Percentiles rank a stretch among this genome's conserved stretches.
Conservation (phyloP, 2,329 filamentous ascomycete species). For the Sclerotinia spermophila region DNA sequence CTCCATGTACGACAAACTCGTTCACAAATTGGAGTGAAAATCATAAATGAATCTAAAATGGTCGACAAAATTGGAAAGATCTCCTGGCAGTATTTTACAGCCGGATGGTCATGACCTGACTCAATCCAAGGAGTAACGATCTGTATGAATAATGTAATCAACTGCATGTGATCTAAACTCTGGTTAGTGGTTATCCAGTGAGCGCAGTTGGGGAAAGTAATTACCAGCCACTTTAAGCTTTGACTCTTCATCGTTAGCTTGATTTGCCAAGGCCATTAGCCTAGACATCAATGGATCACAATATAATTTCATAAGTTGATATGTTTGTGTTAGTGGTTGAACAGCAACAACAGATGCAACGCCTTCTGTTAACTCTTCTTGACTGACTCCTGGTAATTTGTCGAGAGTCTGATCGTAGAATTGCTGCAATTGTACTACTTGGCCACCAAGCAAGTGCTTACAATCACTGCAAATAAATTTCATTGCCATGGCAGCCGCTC, state of each 20-base stretch:
- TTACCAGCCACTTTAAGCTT: slow-evolving; percentile 82
- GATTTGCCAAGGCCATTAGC: slow-evolving; percentile 82
- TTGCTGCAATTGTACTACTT: slow-evolving; percentile 80
- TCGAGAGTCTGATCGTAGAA: slow-evolving; percentile 92
- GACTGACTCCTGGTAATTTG: slow-evolving; percentile 77
- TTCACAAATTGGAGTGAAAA: slow-evolving; percentile 86
- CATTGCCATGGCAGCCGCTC: slow-evolving; percentile 88
- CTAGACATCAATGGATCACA: slow-evolving; percentile 85
- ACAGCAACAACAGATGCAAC: slow-evolving; percentile 88
- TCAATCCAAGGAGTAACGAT: slow-evolving; percentile 70
- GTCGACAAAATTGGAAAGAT: slow-evolving; percentile 84
- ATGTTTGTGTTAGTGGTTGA: slow-evolving; percentile 75
- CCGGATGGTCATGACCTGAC: slow-evolving; percentile 73
- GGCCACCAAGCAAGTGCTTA: slow-evolving; percentile 76
- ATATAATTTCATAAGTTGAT: slow-evolving; percentile 84
- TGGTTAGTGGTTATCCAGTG: not conserved
- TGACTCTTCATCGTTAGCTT: slow-evolving; percentile 74
- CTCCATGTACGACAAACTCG: slow-evolving; percentile 93
- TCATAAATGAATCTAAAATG: slow-evolving; percentile 82
- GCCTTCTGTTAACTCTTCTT: slow-evolving; percentile 95
- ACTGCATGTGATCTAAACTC: slow-evolving; percentile 72
- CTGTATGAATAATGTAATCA: slow-evolving; percentile 89
- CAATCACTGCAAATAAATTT: slow-evolving; percentile 98
- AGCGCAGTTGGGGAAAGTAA: slow-evolving; percentile 27
- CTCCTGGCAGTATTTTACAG: slow-evolving; percentile 94